Evolutionary conservation across 495 filamentous ascomycete genomes (phyloP).

Genomic region (Podospora conica): DNA sequence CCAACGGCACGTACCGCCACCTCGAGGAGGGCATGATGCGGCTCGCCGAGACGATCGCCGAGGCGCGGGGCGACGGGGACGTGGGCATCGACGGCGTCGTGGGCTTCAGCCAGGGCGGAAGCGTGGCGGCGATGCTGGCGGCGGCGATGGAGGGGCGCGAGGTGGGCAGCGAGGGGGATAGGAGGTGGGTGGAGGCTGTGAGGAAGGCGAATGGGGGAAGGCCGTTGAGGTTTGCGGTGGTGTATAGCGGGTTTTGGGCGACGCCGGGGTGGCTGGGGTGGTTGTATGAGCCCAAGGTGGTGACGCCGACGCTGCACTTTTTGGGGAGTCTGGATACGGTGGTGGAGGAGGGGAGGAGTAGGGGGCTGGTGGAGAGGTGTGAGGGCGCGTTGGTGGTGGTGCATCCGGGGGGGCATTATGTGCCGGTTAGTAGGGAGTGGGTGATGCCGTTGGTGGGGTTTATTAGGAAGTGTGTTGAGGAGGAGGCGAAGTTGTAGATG

Average conservation of each 20-base stretch:
- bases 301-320: slow-evolving; percentile 75
- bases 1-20: slow-evolving; percentile 53
- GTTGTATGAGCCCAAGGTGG: slow-evolving; percentile 71
- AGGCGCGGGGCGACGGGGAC: slow-evolving; percentile 27
- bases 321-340: slow-evolving; percentile 83
- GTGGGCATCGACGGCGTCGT: slow-evolving; percentile 64
- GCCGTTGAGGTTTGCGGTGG: slow-evolving; percentile 69
- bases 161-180: slow-evolving; percentile 31
- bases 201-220: slow-evolving; percentile 46
- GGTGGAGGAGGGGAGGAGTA: slow-evolving; percentile 68
- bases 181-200: slow-evolving; percentile 32
- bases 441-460: slow-evolving; percentile 68
- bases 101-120: slow-evolving; percentile 71
- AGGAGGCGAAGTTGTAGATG: slow-evolving; percentile 8
- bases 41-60: slow-evolving; percentile 51
- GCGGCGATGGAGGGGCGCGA: slow-evolving; percentile 59
- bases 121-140: slow-evolving; percentile 54
- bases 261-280: slow-evolving; percentile 53
- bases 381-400: slow-evolving; percentile 57
- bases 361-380: slow-evolving; percentile 62
- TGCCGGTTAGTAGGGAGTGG: slow-evolving; percentile 77
- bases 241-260: slow-evolving; percentile 74
- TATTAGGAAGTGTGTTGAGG: slow-evolving; percentile 53
- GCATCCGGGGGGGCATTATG: slow-evolving; percentile 91
- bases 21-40: slow-evolving; percentile 56